These are phyloP conservation scores for Spongospora subterranea DNA, from an alignment of 208 protist genomes.

Conservation along the genomic window DNA sequence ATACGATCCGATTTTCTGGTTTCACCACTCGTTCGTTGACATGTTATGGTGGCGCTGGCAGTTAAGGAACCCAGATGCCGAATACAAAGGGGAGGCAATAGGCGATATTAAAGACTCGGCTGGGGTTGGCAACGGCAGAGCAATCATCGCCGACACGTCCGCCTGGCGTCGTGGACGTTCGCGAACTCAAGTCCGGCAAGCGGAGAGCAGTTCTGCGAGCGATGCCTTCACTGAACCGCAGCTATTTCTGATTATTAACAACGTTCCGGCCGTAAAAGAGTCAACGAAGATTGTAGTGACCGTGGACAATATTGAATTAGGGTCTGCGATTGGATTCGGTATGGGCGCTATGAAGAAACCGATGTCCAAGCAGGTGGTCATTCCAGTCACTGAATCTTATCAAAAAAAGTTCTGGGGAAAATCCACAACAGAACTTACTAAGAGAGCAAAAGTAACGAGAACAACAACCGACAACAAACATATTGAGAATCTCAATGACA, in stretches of 20 bases:
- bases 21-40: not conserved
- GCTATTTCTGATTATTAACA: not conserved
- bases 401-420: too few relatives aligned
- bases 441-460: too few relatives aligned
- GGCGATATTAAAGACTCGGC: not conserved
- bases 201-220: not conserved
- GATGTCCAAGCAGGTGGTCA: too few relatives aligned
- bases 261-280: not conserved
- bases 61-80: not conserved
- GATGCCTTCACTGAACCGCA: not conserved
- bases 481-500: too few relatives aligned
- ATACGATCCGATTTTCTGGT: slow-evolving; percentile 4
- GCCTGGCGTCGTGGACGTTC: not conserved
- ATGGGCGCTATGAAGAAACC: too few relatives aligned
- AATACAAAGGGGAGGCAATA: not conserved
- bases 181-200: not conserved
- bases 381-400: too few relatives aligned
- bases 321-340: not conserved
- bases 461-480: too few relatives aligned
- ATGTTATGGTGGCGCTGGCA: not conserved
- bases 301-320: not conserved
- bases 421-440: too few relatives aligned
- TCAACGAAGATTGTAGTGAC: not conserved
- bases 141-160: not conserved
- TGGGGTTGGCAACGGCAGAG: not conserved